Base-by-base conservation (phyloP, 2,329 filamentous ascomycete genomes). In the Leptodontidium sp. region DNA sequence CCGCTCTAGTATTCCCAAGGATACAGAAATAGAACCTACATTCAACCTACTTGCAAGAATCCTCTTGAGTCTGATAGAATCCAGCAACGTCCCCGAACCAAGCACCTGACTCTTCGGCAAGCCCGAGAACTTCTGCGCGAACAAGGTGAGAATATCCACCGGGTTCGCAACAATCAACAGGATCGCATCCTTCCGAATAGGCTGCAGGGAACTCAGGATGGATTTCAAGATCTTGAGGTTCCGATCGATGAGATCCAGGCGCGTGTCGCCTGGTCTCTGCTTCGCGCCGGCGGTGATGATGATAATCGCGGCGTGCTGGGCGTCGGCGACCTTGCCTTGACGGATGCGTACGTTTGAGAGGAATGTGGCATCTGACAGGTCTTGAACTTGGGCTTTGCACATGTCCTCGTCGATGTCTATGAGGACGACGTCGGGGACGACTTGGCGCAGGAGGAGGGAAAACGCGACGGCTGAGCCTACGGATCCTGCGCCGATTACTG, bases 201-300 rank as follows among this genome's bases (percentile, higher is more conserved):
- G 84, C 14, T 79, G 79, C 81, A 87, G 85, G 79, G 78, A 32
- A 87, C 74, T 58, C 29, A 32, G 29, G 29, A 32, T 32, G 29
- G 29, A 32, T 32, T 32, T 32, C 29, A 32, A 32, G 29, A 87
- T 84, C 26, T 80, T 79, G 26, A 84, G 72, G 70, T 86, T 87
- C 3, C 83, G 80, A 32, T 82, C 82, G 12, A 85, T 78, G 1
- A 85, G 79, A 43, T 83, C 81, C 6, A 84, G 77, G 12, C 83
- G 78, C 14, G 81, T 82, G 68, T 61, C 77, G 79, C 81, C 80
- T 68, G 77, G 76, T 43, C 50, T 69, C 29, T 84, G 82, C 74
- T 83, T 86, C n/a, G 84, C 84, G 43, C 85, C 86, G 0, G 85
- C 84, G 0, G 85, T 86, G 61, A 87, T 82, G 58, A 88, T 81